A percentile compares a stretch with the other conserved stretches of the same genome.
Conservation (phyloP, 805 yeast genomes). For the Wickerhamomyces bovis region DNA sequence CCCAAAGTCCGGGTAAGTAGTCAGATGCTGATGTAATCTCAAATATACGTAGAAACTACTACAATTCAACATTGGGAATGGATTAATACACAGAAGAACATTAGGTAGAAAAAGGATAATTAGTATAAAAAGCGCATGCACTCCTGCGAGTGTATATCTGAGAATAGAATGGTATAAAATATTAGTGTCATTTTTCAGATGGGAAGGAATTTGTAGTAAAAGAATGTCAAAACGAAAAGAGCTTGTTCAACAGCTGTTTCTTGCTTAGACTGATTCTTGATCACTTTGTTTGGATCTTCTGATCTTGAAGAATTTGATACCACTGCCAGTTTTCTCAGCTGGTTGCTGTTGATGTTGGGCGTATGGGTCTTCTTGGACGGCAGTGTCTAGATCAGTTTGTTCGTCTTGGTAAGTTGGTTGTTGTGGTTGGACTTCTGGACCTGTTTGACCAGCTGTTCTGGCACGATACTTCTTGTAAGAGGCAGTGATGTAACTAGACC, state of each 20-base stretch:
- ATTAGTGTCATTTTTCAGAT: background rate
- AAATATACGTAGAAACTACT: too few species aligned
- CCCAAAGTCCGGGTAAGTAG: background rate
- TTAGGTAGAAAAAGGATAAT: background rate
- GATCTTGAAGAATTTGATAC: slow-evolving; percentile 73
- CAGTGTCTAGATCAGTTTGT: slow-evolving; percentile 21
- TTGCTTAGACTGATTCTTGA: slow-evolving; percentile 31
- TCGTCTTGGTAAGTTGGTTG: slow-evolving; percentile 9
- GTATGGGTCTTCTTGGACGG: slow-evolving; percentile 17
- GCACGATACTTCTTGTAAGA: slow-evolving; percentile 48
- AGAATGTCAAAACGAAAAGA: too few species aligned
- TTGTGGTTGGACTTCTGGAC: slow-evolving; percentile 9
- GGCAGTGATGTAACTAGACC: slow-evolving; percentile 42
- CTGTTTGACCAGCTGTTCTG: slow-evolving; percentile 29
- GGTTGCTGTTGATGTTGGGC: slow-evolving; percentile 25
- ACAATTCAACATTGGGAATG: too few species aligned
- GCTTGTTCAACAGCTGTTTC: too few species aligned
- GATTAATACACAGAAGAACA: too few species aligned
- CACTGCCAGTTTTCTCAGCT: slow-evolving; percentile 38
- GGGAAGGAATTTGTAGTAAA: too few species aligned
- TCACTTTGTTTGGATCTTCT: slow-evolving; percentile 45
- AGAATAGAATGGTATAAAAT: background rate
- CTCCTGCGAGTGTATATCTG: background rate
- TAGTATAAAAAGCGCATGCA: background rate
- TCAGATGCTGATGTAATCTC: too few species aligned